phyloP scores from a whole-genome alignment of 2,329 filamentous ascomycete species.

The Penicillium sp. region DNA sequence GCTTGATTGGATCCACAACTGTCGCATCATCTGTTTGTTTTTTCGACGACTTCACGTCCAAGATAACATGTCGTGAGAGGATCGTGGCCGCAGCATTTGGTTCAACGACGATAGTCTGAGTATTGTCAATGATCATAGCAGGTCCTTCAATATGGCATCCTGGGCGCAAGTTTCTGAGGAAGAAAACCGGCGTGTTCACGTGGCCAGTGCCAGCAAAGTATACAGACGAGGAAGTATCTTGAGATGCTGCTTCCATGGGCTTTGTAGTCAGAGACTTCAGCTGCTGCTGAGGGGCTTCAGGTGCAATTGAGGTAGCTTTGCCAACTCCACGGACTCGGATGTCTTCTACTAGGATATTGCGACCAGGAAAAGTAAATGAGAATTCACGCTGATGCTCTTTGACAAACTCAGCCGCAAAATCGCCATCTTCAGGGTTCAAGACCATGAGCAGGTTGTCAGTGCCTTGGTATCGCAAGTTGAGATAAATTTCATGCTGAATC shows the following conservation, averaged over 20 bases:
- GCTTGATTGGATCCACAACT: conserved; percentile 73
- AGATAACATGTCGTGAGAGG: conserved; percentile 39
- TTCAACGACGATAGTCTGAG: conserved; percentile 61
- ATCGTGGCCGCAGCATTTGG: conserved; percentile 30
- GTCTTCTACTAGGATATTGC: conserved; percentile 46
- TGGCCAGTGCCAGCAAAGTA: conserved; percentile 8
- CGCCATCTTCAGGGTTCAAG: conserved; percentile 37
- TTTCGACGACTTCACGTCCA: conserved; percentile 34
- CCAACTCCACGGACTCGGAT: conserved; percentile 40
- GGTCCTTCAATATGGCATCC: neutral
- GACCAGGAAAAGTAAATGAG: conserved; percentile 40
- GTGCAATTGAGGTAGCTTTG: conserved; percentile 13
- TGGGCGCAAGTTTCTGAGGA: conserved; percentile 4
- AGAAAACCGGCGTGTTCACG: conserved; percentile 8
- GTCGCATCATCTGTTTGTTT: conserved; percentile 39
- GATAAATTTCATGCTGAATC: conserved; percentile 41
- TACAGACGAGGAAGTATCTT: conserved; percentile 7
- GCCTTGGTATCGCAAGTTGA: conserved; percentile 51
- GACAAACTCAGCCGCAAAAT: conserved; percentile 45
- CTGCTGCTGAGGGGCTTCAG: conserved; percentile 14
- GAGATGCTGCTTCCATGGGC: conserved; percentile 1
- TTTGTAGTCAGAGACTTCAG: conserved; percentile 3
- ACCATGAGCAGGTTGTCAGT: conserved; percentile 52
- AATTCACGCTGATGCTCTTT: conserved; percentile 47
- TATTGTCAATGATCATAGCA: conserved; percentile 8